Base-by-base conservation (phyloP, 345 rosid species). In the Pistacia vera region DNA sequence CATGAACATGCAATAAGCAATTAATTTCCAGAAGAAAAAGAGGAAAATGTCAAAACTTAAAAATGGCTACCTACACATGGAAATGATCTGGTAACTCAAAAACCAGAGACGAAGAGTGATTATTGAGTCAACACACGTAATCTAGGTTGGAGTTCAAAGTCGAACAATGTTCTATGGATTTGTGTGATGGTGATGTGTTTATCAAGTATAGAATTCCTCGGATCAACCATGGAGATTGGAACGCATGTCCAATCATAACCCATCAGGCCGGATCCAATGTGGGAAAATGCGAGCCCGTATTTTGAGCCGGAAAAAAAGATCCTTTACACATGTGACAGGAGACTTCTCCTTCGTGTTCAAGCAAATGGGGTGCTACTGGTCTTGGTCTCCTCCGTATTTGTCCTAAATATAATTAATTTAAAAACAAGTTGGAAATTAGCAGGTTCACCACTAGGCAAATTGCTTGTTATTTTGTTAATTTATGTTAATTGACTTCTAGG, bases 221-320 rank as follows among this genome's bases (percentile, higher is more conserved):
- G 52, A 70, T 60, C 44, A 28, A 33, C 33, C n/a, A 6, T 41
- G 35, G 8, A 17, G 33, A 52, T 36, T 2, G 58, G 11, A 22
- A 59, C 62, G 64, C 63, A 20, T 49, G 10, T 35, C 22, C 52
- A 3, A 38, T 1, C 0, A 2, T 3, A 0, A 9, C 2, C 12
- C 60, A 30, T 2, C 41, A 61, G 58, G 28, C 28, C 28, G 55
- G 64, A 68, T 48, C 17, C 18, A 30, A 58, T 36, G 38, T 4
- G 38, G 38, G 38, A 20, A 60, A n/a, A 55, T 25, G 74, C 44
- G 63, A 5, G 12, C 36, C 36, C 86, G 82, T 72, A 70, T 52
- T 79, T 69, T 75, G 67, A 78, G 88, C 85, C 85, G 81, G 83
- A 33, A 71, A 87, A 85, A 81, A 68, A 79, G 90, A 85, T 85